These are phyloP conservation scores for Ogataea paraovalis DNA, from an alignment of 805 yeast species.

Conservation along the genomic window DNA sequence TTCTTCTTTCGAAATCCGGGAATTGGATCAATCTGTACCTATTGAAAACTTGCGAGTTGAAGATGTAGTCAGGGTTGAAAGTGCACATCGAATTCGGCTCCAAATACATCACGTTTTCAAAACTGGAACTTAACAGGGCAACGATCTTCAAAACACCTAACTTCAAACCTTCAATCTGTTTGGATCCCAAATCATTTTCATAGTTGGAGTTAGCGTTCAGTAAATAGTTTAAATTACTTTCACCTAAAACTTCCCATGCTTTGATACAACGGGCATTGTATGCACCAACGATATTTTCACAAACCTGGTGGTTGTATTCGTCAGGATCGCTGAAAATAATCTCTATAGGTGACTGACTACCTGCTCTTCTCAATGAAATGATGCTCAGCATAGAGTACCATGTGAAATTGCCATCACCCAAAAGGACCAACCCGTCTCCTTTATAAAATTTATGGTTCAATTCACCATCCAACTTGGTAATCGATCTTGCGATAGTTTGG, in stretches of 20 bases:
- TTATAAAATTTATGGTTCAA: constrained; percentile 5
- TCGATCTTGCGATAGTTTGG: background rate
- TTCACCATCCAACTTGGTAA: background rate
- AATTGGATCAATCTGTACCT: constrained; percentile 49
- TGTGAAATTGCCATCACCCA: constrained; percentile 34
- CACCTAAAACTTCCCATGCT: constrained; percentile 33
- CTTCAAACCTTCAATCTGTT: constrained; percentile 16
- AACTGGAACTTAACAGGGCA: constrained; percentile 31
- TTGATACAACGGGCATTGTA: constrained; percentile 37
- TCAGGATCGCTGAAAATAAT: constrained; percentile 31
- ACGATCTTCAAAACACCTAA: constrained; percentile 27
- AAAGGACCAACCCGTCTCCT: constrained; percentile 28
- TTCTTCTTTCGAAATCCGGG: constrained; percentile 81
- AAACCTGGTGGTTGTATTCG: constrained; percentile 35
- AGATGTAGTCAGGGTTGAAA: constrained; percentile 50
- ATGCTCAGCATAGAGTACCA: constrained; percentile 34
- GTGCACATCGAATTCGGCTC: constrained; percentile 71
- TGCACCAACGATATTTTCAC: constrained; percentile 33
- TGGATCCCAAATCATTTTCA: background rate
- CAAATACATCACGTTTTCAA: constrained; percentile 56
- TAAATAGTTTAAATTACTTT: constrained; percentile 6
- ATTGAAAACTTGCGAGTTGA: constrained; percentile 48
- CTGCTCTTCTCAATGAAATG: constrained; percentile 36
- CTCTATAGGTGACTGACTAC: constrained; percentile 36
- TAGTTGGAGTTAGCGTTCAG: background rate